Conservation (phyloP, 1,139 yeast genomes). For the Waltiozyma sp. region DNA sequence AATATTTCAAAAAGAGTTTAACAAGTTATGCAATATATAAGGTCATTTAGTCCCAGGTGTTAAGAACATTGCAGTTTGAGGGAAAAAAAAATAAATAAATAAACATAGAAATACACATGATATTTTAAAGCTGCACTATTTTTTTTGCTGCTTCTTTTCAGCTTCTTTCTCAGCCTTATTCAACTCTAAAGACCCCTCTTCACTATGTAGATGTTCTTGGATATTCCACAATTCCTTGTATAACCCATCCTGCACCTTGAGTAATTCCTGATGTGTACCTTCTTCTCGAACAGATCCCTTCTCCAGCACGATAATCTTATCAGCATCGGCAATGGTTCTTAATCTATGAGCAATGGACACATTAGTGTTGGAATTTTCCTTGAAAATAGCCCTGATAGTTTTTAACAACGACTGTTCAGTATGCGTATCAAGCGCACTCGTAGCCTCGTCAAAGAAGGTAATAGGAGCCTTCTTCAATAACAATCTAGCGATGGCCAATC, state of each 20-base stretch:
- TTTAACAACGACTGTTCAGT: conserved; percentile 78
- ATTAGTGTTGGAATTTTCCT: conserved; percentile 52
- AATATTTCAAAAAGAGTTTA: no score
- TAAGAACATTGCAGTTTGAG: no score
- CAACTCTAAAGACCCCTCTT: conserved; percentile 20
- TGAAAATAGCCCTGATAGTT: conserved; percentile 58
- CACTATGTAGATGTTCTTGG: conserved; percentile 66
- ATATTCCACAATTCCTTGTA: conserved; percentile 83
- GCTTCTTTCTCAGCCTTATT: conserved; percentile 6
- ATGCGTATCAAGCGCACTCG: conserved; percentile 92
- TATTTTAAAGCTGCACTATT: not conserved
- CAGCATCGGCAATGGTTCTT: conserved; percentile 90
- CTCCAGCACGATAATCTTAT: conserved; percentile 79
- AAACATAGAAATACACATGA: no score
- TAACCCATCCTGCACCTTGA: conserved; percentile 43
- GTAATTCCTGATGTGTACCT: conserved; percentile 63
- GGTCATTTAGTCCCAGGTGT: no score
- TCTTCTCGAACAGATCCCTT: conserved; percentile 78
- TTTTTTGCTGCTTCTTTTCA: conserved; percentile 1
- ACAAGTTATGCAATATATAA: no score
- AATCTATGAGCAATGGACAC: conserved; percentile 90
- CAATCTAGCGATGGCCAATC: conserved; percentile 86
- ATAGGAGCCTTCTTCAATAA: conserved; percentile 78
- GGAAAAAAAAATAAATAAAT: no score
- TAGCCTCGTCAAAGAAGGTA: conserved; percentile 93